Percentiles rank a stretch among this genome's conserved stretches.
These are phyloP conservation scores for Choanephora cucurbitarum DNA, from an alignment of 371 early-diverging fungal genomes.

Conservation along the genomic window DNA sequence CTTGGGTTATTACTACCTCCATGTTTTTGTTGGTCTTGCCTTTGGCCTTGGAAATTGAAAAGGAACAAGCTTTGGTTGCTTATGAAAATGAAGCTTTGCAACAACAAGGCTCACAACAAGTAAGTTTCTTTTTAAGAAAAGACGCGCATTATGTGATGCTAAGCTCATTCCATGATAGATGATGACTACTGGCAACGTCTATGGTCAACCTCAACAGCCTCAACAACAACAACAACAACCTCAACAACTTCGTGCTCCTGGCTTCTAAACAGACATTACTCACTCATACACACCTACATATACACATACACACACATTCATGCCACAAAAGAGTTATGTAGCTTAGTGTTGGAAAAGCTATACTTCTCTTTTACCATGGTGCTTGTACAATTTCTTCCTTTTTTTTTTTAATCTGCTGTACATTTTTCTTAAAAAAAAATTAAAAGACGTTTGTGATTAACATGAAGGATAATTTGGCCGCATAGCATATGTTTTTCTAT, in stretches of 20 bases:
- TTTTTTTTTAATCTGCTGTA: conserved; percentile 1
- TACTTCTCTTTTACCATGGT: no score
- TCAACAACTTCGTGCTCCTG: conserved; percentile 27
- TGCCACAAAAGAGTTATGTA: neutral
- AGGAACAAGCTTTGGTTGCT: conserved; percentile 75
- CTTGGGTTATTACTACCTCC: conserved; percentile 82
- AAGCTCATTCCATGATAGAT: conserved; percentile 19
- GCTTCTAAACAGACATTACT: conserved; percentile 19
- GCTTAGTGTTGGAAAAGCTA: no score
- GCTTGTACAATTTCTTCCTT: conserved; percentile 1
- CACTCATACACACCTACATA: no score
- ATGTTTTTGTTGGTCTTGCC: conserved; percentile 78
- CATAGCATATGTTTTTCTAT: no score
- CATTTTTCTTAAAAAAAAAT: conserved; percentile 3
- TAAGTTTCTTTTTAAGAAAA: conserved; percentile 18
- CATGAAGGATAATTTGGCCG: neutral
- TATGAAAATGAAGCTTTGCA: conserved; percentile 72
- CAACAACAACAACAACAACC: conserved; percentile 33
- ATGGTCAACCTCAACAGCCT: conserved; percentile 26
- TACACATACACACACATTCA: neutral
- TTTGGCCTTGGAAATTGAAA: conserved; percentile 73
- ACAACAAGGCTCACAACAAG: conserved; percentile 65
- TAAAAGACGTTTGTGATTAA: conserved; percentile 1
- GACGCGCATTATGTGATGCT: no score
- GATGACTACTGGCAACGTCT: conserved; percentile 30